phyloP scores from a whole-genome alignment of 208 protist species.

The Leishmania lainsoni region DNA sequence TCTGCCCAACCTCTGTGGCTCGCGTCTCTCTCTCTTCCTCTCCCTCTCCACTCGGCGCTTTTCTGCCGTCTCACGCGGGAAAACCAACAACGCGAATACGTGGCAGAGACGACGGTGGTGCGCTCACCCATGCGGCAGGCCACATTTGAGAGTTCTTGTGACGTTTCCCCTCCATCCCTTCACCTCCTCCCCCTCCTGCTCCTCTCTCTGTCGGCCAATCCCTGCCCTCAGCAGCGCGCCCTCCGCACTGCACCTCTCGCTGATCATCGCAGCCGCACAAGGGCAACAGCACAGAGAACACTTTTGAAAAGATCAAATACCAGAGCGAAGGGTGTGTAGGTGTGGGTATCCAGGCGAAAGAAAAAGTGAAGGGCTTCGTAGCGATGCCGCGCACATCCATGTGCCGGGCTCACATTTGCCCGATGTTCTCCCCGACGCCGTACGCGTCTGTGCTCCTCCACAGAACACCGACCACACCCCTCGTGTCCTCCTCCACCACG shows the following conservation, averaged over 20 bases:
- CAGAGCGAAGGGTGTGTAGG: too few relatives aligned
- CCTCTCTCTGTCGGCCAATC: neutral
- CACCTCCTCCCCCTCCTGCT: neutral
- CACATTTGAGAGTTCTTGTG: neutral
- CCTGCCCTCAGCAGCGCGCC: neutral
- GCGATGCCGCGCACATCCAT: constrained; percentile 8
- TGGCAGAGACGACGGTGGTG: neutral
- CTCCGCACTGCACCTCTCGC: neutral
- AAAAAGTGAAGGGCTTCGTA: neutral
- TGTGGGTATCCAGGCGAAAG: neutral
- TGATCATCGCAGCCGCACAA: neutral
- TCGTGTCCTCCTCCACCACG: neutral
- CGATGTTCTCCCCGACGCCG: neutral
- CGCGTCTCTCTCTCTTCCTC: neutral
- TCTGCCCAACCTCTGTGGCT: neutral
- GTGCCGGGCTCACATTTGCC: neutral
- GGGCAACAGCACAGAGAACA: neutral
- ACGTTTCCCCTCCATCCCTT: neutral
- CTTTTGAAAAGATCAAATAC: neutral
- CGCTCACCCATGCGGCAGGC: neutral
- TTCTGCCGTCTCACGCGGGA: too few relatives aligned
- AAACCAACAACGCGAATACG: neutral
- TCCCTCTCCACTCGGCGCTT: too few relatives aligned
- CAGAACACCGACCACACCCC: neutral
- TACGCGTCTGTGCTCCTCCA: neutral